These are phyloP conservation scores for Fallopia convolvulus DNA, from an alignment of 148 eudicot genomes.

Conservation along the genomic window DNA sequence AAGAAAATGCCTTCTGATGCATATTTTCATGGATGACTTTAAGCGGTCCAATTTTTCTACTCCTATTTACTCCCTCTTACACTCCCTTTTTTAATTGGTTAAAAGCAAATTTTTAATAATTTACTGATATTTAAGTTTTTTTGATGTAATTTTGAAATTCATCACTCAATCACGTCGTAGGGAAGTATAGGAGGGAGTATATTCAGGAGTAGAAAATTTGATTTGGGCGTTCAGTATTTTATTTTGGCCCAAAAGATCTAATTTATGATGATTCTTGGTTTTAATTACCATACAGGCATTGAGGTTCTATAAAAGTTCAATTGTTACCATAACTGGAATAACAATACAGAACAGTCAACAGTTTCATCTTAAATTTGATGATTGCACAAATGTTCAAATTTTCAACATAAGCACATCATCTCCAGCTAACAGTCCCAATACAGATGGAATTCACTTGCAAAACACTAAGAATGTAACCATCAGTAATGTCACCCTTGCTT, in stretches of 20 bases:
- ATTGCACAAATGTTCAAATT: constrained; percentile 61
- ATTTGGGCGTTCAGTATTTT: no score
- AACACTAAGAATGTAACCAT: constrained; percentile 70
- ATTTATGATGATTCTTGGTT: background rate
- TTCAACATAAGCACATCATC: constrained; percentile 47
- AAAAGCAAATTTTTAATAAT: no score
- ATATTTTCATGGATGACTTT: no score
- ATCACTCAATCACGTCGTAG: no score
- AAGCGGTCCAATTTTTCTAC: no score
- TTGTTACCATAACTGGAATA: constrained; percentile 79
- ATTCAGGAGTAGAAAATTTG: no score
- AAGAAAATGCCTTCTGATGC: constrained; percentile 19
- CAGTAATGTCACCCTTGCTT: constrained; percentile 55
- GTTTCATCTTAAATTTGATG: constrained; percentile 79
- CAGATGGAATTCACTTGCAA: constrained; percentile 90
- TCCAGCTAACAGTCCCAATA: constrained; percentile 91
- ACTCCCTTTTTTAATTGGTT: no score
- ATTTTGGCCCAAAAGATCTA: background rate
- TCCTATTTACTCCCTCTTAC: no score
- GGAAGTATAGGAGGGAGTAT: no score
- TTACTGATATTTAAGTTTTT: no score
- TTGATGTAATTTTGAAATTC: no score
- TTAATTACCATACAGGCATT: constrained; percentile 48
- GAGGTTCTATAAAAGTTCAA: constrained; percentile 66
- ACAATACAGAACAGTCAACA: constrained; percentile 85